Evolutionary conservation across 2,329 filamentous ascomycete species (phyloP).

Genomic region (Neonectria hederae): DNA sequence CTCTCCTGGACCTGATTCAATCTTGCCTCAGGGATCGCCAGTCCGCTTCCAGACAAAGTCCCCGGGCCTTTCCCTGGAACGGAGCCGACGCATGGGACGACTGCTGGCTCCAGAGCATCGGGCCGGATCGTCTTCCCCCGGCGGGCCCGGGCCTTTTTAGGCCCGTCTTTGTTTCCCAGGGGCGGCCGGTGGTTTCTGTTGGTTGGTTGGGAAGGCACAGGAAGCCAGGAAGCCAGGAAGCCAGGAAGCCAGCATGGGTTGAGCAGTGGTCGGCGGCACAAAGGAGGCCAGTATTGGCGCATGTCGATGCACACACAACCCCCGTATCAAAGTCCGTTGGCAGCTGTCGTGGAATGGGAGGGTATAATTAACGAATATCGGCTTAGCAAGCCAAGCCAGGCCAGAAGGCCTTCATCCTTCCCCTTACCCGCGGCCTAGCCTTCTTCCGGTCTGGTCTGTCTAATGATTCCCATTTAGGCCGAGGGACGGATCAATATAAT

Average conservation of each 20-base stretch:
- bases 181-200: slow-evolving; percentile 7
- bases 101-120: slow-evolving; percentile 40
- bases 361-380: slow-evolving; percentile 2
- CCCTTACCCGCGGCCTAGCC: slow-evolving; percentile 20
- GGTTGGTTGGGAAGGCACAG: slow-evolving; percentile 8
- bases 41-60: slow-evolving; percentile 24
- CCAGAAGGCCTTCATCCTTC: slow-evolving; percentile 3
- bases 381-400: neutral
- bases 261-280: neutral
- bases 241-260: neutral
- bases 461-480: neutral
- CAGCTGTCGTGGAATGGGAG: slow-evolving; percentile 6
- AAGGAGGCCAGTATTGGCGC: neutral
- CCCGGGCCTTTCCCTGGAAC: slow-evolving; percentile 25
- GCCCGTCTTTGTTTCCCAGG: slow-evolving; percentile 15
- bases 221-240: no score
- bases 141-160: slow-evolving; percentile 29
- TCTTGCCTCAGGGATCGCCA: slow-evolving; percentile 13
- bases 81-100: slow-evolving; percentile 37
- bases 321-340: neutral
- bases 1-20: slow-evolving; percentile 11
- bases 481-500: slow-evolving; percentile 12
- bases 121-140: slow-evolving; percentile 43
- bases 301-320: neutral
- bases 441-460: slow-evolving; percentile 1